These are phyloP conservation scores for Trichoderma sp. DNA, from an alignment of 2,329 filamentous ascomycete genomes.

Conservation along the genomic window DNA sequence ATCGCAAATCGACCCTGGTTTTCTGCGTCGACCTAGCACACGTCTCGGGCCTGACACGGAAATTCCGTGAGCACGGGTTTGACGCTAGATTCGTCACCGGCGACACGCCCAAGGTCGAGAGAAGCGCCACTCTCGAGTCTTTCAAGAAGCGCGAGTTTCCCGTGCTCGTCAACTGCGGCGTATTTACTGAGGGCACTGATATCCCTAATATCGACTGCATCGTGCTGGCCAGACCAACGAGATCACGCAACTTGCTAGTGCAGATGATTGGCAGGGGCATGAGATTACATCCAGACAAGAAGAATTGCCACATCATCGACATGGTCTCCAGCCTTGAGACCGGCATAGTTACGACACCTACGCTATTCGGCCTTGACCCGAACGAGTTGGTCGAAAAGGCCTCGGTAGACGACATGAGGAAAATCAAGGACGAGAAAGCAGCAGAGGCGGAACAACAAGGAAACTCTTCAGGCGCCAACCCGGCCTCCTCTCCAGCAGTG, in stretches of 20 bases:
- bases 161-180: slow-evolving; percentile 89
- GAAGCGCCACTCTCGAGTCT: slow-evolving; percentile 69
- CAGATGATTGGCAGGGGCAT: slow-evolving; percentile 98
- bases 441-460: slow-evolving; percentile 37
- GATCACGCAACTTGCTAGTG: slow-evolving; percentile 87
- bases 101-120: slow-evolving; percentile 68
- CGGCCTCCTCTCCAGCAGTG: slow-evolving; percentile 47
- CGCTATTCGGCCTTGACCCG: slow-evolving; percentile 89
- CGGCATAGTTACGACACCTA: slow-evolving; percentile 87
- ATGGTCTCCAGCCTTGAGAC: slow-evolving; percentile 85
- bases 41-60: slow-evolving; percentile 70
- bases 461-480: slow-evolving; percentile 9
- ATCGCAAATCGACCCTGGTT: slow-evolving; percentile 80
- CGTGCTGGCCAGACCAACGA: slow-evolving; percentile 81
- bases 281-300: slow-evolving; percentile 76
- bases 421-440: slow-evolving; percentile 52
- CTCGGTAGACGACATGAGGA: slow-evolving; percentile 61
- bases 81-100: slow-evolving; percentile 88
- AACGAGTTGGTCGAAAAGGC: slow-evolving; percentile 71
- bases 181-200: slow-evolving; percentile 97
- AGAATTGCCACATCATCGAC: slow-evolving; percentile 92
- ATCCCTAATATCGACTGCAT: slow-evolving; percentile 98
- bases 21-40: slow-evolving; percentile 94
- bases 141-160: slow-evolving; percentile 79
- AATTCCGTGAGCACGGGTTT: slow-evolving; percentile 75